phyloP scores from a whole-genome alignment of 2,329 filamentous ascomycete genomes.

The Aspergillus sp. region DNA sequence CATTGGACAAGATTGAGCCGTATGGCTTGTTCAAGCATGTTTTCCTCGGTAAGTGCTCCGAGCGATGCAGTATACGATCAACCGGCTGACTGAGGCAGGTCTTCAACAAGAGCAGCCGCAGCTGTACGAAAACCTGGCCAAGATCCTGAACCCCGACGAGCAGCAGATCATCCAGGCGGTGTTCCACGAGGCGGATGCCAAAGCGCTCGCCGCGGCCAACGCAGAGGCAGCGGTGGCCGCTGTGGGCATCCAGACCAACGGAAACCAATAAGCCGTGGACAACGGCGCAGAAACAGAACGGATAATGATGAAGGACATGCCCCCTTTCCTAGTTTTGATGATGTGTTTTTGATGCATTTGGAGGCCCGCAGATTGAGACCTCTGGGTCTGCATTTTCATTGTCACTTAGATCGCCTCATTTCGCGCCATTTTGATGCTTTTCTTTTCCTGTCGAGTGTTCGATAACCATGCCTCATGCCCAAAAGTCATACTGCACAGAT shows the following conservation, averaged over 20 bases:
- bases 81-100: constrained; percentile 44
- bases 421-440: constrained; percentile 10
- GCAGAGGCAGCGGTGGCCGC: constrained; percentile 29
- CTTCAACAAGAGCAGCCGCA: constrained; percentile 86
- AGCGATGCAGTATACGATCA: not conserved
- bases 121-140: constrained; percentile 71
- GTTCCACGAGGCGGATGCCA: constrained; percentile 59
- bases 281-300: not conserved
- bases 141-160: constrained; percentile 69
- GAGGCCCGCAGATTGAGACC: not conserved
- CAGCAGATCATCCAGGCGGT: constrained; percentile 71
- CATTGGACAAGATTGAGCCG: constrained; percentile 88
- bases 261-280: constrained; percentile 24
- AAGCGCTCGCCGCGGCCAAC: constrained; percentile 36
- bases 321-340: no score
- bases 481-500: constrained; percentile 21
- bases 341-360: no score
- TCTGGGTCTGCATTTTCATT: constrained; percentile 12
- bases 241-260: constrained; percentile 25
- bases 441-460: constrained; percentile 7
- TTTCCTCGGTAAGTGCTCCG: constrained; percentile 60
- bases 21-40: constrained; percentile 81
- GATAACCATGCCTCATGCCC: constrained; percentile 7
- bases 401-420: constrained; percentile 14
- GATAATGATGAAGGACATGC: not conserved